Percentiles rank a stretch among this genome's conserved stretches.
Conservation (phyloP, 1,284 basidiomycete species). For the Ceratobasidium sp. region DNA sequence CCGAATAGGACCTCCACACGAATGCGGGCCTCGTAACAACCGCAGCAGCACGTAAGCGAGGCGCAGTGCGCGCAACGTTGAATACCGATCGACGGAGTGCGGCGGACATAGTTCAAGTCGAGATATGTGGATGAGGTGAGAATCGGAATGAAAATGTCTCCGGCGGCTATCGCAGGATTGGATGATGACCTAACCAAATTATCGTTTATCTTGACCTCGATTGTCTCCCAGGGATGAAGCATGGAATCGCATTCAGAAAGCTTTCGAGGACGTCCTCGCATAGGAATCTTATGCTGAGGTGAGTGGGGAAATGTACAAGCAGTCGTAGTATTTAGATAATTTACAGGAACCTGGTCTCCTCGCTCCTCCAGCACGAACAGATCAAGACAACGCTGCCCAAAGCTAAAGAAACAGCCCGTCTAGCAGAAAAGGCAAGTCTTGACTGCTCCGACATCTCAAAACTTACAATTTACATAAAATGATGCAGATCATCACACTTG, state of each 20-base stretch:
- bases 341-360: conserved; percentile 91
- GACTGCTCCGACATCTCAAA: not conserved
- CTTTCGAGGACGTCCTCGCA: conserved; percentile 90
- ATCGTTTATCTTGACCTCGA: not conserved
- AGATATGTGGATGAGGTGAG: conserved; percentile 31
- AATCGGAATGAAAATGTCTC: conserved; percentile 25
- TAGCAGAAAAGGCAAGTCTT: conserved; percentile 89
- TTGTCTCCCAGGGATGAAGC: conserved; percentile 74
- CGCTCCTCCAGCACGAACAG: conserved; percentile 94
- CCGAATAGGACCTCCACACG: conserved; percentile 72
- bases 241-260: conserved; percentile 90
- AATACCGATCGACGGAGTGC: conserved; percentile 44
- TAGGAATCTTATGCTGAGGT: conserved; percentile 90
- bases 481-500: conserved; percentile 86
- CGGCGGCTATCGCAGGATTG: conserved; percentile 13
- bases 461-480: not conserved
- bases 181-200: conserved; percentile 39
- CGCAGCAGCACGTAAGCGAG: conserved; percentile 23
- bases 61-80: conserved; percentile 39
- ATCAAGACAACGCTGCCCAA: conserved; percentile 98
- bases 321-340: conserved; percentile 33
- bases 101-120: conserved; percentile 38
- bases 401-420: conserved; percentile 90
- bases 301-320: conserved; percentile 49
- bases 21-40: conserved; percentile 24